A percentile compares a stretch with the other conserved stretches of the same genome.
These are phyloP conservation scores for Pichia gijzeniarum DNA, from an alignment of 805 yeast species.

Conservation along the genomic window DNA sequence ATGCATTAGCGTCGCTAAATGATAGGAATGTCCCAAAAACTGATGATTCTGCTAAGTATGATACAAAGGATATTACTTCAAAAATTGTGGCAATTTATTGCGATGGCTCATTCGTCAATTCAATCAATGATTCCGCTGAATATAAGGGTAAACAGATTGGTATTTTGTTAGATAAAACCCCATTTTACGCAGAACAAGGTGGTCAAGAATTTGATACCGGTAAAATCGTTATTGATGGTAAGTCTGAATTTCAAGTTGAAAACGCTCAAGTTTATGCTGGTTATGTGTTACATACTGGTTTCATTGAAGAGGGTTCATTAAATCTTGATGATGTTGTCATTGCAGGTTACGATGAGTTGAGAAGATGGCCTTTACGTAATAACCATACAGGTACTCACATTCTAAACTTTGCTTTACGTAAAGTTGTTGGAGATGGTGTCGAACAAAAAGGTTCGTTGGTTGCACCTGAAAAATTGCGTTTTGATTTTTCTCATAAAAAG, in stretches of 20 bases:
- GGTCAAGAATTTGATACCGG: slow-evolving; percentile 98
- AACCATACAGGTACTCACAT: slow-evolving; percentile 99
- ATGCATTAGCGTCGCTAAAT: slow-evolving; percentile 70
- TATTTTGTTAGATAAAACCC: slow-evolving; percentile 78
- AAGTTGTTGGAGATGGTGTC: slow-evolving; percentile 77
- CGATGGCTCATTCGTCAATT: slow-evolving; percentile 61
- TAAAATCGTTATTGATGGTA: slow-evolving; percentile 81
- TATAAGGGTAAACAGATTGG: slow-evolving; percentile 55
- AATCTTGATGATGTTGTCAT: slow-evolving; percentile 64
- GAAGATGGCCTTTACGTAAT: slow-evolving; percentile 95
- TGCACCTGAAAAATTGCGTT: slow-evolving; percentile 90
- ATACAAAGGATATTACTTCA: slow-evolving; percentile 61
- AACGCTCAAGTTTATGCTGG: slow-evolving; percentile 94
- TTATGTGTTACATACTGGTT: slow-evolving; percentile 92
- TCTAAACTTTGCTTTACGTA: slow-evolving; percentile 81
- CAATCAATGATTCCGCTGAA: slow-evolving; percentile 29
- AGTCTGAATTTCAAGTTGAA: slow-evolving; percentile 79
- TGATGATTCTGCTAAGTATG: slow-evolving; percentile 76
- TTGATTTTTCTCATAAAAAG: slow-evolving; percentile 92
- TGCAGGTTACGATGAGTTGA: slow-evolving; percentile 84
- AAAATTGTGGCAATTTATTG: slow-evolving; percentile 65
- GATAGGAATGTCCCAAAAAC: slow-evolving; percentile 66
- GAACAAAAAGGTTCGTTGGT: slow-evolving; percentile 97
- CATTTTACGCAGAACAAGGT: slow-evolving; percentile 98
- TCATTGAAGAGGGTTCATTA: slow-evolving; percentile 67